phyloP scores from a whole-genome alignment of 768 basidiomycete genomes.

The Podaxis mareebaensis region DNA sequence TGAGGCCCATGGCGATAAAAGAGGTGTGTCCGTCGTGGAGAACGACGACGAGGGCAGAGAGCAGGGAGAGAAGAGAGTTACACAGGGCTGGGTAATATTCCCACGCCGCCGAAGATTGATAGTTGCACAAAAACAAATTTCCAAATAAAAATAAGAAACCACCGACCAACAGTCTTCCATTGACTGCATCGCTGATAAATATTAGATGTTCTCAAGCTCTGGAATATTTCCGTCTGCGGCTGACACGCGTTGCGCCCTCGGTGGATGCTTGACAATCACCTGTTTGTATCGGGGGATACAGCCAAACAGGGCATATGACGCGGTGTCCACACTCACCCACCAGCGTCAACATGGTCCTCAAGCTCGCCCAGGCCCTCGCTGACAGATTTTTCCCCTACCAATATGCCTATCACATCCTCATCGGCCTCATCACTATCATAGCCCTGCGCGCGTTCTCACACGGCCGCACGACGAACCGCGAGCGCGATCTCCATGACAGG shows the following conservation, averaged over 20 bases:
- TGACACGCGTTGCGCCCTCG: not conserved
- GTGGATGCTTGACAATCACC: not conserved
- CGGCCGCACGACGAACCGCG: conserved; percentile 68
- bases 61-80: conserved; percentile 2
- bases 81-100: conserved; percentile 10
- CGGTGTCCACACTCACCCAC: not conserved
- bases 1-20: conserved; percentile 27
- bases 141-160: not conserved
- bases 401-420: conserved; percentile 55
- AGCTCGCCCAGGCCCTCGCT: conserved; percentile 2
- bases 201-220: not conserved
- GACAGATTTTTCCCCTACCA: conserved; percentile 43
- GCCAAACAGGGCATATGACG: conserved; percentile 6
- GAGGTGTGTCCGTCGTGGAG: not conserved
- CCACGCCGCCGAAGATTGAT: conserved; percentile 1
- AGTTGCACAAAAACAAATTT: not conserved
- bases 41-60: conserved; percentile 8
- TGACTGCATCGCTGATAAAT: not conserved
- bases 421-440: conserved; percentile 44
- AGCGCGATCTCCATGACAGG: conserved; percentile 74
- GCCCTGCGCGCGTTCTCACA: conserved; percentile 62
- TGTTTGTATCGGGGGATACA: not conserved
- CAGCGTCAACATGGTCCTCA: conserved; percentile 6
- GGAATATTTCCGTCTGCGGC: not conserved
- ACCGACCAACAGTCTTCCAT: not conserved